These are phyloP conservation scores for Piper betle DNA, from an alignment of 164 flowering plant genomes.

Conservation along the genomic window DNA sequence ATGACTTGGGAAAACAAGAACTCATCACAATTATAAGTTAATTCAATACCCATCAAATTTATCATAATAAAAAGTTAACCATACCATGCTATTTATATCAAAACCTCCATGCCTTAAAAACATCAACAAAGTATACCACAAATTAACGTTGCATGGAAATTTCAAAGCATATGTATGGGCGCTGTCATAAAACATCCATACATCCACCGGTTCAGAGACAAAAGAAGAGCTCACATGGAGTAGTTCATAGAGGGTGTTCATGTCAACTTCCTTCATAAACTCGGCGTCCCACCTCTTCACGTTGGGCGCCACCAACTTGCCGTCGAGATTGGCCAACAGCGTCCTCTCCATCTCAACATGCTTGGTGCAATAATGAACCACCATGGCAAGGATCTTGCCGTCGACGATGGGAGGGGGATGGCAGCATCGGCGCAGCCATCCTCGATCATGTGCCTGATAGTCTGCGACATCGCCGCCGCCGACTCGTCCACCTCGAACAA, in stretches of 20 bases:
- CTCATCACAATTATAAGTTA: too few relatives aligned
- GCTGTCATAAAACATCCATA: neutral
- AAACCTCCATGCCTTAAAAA: too few relatives aligned
- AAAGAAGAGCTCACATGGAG: constrained; percentile 10
- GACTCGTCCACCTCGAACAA: constrained; percentile 55
- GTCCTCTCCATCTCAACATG: constrained; percentile 23
- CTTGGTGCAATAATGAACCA: constrained; percentile 69
- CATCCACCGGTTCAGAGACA: neutral
- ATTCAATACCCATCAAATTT: too few relatives aligned
- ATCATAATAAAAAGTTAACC: too few relatives aligned
- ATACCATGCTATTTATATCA: too few relatives aligned
- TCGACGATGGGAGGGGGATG: constrained; percentile 58
- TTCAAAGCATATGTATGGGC: too few relatives aligned
- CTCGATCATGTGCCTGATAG: constrained; percentile 72
- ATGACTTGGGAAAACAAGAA: too few relatives aligned
- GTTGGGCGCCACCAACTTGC: too few relatives aligned
- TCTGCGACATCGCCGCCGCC: constrained; percentile 58
- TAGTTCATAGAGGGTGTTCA: constrained; percentile 16
- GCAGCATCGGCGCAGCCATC: constrained; percentile 55
- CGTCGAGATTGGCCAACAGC: constrained; percentile 24
- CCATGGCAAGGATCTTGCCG: constrained; percentile 65
- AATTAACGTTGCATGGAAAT: too few relatives aligned
- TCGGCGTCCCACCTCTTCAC: constrained; percentile 14
- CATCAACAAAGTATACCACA: too few relatives aligned
- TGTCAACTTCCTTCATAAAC: constrained; percentile 14